Conservation (phyloP, 805 yeast species). For the Metschnikowia hibisci region DNA sequence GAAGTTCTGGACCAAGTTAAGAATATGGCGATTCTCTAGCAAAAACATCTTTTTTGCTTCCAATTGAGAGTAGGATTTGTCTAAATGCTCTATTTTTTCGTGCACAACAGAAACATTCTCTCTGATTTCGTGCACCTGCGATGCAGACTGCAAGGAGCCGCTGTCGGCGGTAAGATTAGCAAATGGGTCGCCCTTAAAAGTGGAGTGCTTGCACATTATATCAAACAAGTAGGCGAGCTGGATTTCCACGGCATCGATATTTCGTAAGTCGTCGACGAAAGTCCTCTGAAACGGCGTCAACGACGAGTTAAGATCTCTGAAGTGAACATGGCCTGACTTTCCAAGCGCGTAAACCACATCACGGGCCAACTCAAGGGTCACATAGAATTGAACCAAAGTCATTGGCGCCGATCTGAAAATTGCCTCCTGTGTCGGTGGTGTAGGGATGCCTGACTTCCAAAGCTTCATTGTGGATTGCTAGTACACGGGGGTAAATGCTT, state of each 20-base stretch:
- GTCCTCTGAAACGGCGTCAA: slow-evolving; percentile 45
- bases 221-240: slow-evolving; percentile 26
- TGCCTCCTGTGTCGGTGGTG: slow-evolving; percentile 26
- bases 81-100: slow-evolving; percentile 35
- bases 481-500: too few species aligned
- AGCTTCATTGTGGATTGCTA: slow-evolving; percentile 6
- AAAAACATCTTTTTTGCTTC: slow-evolving; percentile 22
- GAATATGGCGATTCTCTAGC: slow-evolving; percentile 36
- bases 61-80: slow-evolving; percentile 29
- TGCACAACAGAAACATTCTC: slow-evolving; percentile 22
- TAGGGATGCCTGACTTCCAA: slow-evolving; percentile 1
- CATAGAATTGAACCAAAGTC: slow-evolving; percentile 47
- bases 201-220: slow-evolving; percentile 30
- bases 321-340: slow-evolving; percentile 38
- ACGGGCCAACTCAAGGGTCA: slow-evolving; percentile 43
- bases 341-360: slow-evolving; percentile 40
- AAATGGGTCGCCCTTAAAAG: slow-evolving; percentile 24
- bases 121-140: slow-evolving; percentile 34
- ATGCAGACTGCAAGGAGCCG: slow-evolving; percentile 26
- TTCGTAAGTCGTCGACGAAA: slow-evolving; percentile 39
- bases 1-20: slow-evolving; percentile 30
- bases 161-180: slow-evolving; percentile 48
- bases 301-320: slow-evolving; percentile 46
- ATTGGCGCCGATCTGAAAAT: slow-evolving; percentile 47
- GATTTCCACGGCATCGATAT: slow-evolving; percentile 31